Percentiles rank a stretch among this genome's conserved stretches.
phyloP scores from a whole-genome alignment of 108 stramenopile genomes.

The Schizochytrium sp. region DNA sequence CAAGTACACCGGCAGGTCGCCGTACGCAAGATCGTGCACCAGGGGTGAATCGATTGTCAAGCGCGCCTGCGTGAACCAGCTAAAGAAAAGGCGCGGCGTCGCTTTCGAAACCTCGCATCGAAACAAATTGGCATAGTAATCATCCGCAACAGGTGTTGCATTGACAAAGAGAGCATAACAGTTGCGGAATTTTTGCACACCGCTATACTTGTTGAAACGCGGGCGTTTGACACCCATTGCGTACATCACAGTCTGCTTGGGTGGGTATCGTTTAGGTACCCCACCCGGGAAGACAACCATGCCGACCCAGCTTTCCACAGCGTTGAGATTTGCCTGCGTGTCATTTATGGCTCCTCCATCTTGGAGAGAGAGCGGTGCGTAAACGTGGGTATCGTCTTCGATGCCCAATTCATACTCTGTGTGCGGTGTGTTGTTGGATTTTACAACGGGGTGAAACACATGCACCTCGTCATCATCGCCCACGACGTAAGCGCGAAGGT shows the following conservation, averaged over 20 bases:
- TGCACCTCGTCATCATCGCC: too few relatives aligned
- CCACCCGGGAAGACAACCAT: neutral
- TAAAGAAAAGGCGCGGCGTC: neutral
- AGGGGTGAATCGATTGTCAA: neutral
- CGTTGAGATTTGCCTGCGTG: neutral
- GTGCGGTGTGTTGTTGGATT: too few relatives aligned
- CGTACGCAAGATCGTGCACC: neutral
- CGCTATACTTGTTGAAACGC: neutral
- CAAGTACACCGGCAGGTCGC: neutral
- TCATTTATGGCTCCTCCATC: neutral
- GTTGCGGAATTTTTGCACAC: neutral
- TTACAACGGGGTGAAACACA: neutral
- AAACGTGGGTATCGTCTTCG: too few relatives aligned
- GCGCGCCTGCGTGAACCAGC: neutral
- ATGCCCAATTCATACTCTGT: too few relatives aligned
- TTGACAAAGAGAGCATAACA: neutral
- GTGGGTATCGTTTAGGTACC: neutral
- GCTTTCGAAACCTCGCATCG: neutral
- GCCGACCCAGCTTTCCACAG: neutral
- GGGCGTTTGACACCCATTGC: neutral
- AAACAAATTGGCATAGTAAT: neutral
- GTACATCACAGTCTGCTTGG: neutral
- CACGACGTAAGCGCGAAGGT: too few relatives aligned
- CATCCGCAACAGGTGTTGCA: neutral
- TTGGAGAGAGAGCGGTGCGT: too few relatives aligned